Conservation (phyloP, 371 early-diverging fungal species). For the Apophysomyces elegans region DNA sequence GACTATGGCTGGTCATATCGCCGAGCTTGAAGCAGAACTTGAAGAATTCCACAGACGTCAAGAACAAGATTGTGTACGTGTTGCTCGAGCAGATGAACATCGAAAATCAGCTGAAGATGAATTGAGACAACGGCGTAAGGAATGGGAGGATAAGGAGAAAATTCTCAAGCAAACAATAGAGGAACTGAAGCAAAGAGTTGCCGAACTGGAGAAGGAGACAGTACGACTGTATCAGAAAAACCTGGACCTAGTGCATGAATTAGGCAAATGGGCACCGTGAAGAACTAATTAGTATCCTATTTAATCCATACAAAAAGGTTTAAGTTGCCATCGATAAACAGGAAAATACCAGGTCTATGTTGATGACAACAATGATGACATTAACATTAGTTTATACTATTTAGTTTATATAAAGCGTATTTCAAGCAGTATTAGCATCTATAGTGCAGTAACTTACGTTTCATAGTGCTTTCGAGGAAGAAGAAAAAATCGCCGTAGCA, state of each 20-base stretch:
- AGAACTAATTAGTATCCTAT: too few species aligned
- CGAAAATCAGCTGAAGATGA: constrained; percentile 5
- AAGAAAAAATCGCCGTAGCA: too few species aligned
- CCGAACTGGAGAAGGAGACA: constrained; percentile 21
- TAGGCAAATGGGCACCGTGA: constrained; percentile 18
- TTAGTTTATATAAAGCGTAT: too few species aligned
- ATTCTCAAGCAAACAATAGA: constrained; percentile 12
- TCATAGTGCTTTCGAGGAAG: too few species aligned
- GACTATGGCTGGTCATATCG: constrained; percentile 14
- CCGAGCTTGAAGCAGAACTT: constrained; percentile 20
- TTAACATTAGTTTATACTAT: too few species aligned
- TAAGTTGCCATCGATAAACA: too few species aligned
- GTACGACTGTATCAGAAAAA: constrained; percentile 22
- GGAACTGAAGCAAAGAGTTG: constrained; percentile 18
- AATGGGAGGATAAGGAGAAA: constrained; percentile 19
- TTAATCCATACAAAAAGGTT: too few species aligned
- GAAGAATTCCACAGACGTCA: constrained; percentile 18
- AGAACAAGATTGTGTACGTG: constrained; percentile 10
- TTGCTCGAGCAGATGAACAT: background rate
- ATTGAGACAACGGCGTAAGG: constrained; percentile 7
- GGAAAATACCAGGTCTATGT: too few species aligned
- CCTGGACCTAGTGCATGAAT: constrained; percentile 22
- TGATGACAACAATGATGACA: too few species aligned
- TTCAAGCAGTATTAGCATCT: too few species aligned
- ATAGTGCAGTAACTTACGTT: too few species aligned